Percentiles rank a stretch among this genome's conserved stretches.
Evolutionary conservation across 2,329 filamentous ascomycete genomes (phyloP).

Genomic region (Penicillium sp.): DNA sequence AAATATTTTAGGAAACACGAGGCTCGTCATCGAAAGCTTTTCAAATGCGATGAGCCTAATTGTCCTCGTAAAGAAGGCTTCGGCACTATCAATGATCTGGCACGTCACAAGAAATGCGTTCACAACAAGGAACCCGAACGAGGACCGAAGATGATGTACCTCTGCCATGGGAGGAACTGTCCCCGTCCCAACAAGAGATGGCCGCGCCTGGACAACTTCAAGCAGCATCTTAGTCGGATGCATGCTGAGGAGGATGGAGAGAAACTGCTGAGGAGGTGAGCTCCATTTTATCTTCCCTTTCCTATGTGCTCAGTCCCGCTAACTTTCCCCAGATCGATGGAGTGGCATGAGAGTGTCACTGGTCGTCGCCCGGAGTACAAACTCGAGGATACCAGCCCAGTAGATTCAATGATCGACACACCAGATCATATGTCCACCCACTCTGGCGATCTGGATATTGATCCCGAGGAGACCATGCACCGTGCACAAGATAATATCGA

Average conservation of each 20-base stretch:
- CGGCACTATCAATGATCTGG: slow-evolving; percentile 76
- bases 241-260: slow-evolving; percentile 55
- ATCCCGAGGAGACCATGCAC: neutral
- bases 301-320: neutral
- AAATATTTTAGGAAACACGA: slow-evolving; percentile 66
- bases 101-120: slow-evolving; percentile 73
- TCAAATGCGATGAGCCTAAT: slow-evolving; percentile 58
- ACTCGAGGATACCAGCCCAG: slow-evolving; percentile 17
- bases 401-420: slow-evolving; percentile 11
- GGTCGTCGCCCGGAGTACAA: slow-evolving; percentile 17
- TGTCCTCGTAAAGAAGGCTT: slow-evolving; percentile 69
- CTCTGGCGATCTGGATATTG: slow-evolving; percentile 9
- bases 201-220: slow-evolving; percentile 85
- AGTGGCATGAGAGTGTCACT: slow-evolving; percentile 38
- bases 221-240: slow-evolving; percentile 71
- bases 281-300: neutral
- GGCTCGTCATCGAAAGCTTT: slow-evolving; percentile 68
- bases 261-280: slow-evolving; percentile 52
- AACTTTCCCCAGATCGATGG: slow-evolving; percentile 16
- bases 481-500: neutral
- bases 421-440: slow-evolving; percentile 18
- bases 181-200: slow-evolving; percentile 67
- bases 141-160: slow-evolving; percentile 56
- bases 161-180: slow-evolving; percentile 61
- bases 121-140: slow-evolving; percentile 56